phyloP scores from a whole-genome alignment of 805 yeast genomes.

The Lipomyces oligophaga region DNA sequence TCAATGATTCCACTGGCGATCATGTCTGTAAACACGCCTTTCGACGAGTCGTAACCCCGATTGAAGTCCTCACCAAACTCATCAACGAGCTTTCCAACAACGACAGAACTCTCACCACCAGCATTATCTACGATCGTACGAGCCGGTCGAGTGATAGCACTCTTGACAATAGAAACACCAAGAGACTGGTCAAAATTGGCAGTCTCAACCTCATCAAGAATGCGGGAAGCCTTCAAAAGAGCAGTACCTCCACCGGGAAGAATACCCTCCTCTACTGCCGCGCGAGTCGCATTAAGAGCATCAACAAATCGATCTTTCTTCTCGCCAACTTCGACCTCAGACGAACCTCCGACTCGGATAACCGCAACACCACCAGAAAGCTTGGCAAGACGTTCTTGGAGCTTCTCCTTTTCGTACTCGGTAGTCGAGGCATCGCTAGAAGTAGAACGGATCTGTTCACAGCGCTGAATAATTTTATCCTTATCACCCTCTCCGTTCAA shows the following conservation, averaged over 20 bases:
- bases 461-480: slow-evolving; percentile 74
- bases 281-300: slow-evolving; percentile 97
- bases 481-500: slow-evolving; percentile 89
- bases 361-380: slow-evolving; percentile 98
- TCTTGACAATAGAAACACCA: slow-evolving; percentile 88
- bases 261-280: slow-evolving; percentile 98
- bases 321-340: slow-evolving; percentile 98
- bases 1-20: slow-evolving; percentile 95
- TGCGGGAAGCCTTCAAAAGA: slow-evolving; percentile 80
- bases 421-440: slow-evolving; percentile 66
- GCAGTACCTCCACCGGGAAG: slow-evolving; percentile 99
- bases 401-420: slow-evolving; percentile 93
- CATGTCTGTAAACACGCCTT: slow-evolving; percentile 94
- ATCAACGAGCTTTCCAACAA: slow-evolving; percentile 77
- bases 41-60: slow-evolving; percentile 86
- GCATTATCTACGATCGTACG: slow-evolving; percentile 94
- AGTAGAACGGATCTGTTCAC: slow-evolving; percentile 87
- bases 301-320: slow-evolving; percentile 99
- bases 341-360: slow-evolving; percentile 92
- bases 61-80: slow-evolving; percentile 67
- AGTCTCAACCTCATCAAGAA: slow-evolving; percentile 57
- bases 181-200: slow-evolving; percentile 93
- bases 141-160: slow-evolving; percentile 94
- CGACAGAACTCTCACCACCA: slow-evolving; percentile 95
- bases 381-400: slow-evolving; percentile 96